Percentiles rank a stretch among this genome's conserved stretches.
phyloP scores from a whole-genome alignment of 2,329 filamentous ascomycete genomes.

The Tolypocladium ophioglossoides region DNA sequence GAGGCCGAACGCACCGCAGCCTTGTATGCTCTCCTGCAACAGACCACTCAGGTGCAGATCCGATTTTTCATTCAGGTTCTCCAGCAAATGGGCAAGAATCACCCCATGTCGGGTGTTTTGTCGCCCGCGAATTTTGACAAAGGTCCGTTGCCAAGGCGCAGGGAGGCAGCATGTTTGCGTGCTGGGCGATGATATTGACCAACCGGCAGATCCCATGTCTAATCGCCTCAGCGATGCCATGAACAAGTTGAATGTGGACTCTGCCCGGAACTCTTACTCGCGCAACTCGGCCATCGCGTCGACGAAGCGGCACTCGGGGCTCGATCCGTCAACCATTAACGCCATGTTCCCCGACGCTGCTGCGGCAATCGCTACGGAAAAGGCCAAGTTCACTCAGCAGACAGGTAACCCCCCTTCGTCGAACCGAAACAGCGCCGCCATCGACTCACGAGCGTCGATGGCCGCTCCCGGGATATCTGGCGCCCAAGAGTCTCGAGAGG shows the following conservation, averaged over 20 bases:
- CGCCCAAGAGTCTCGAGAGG: conserved; percentile 25
- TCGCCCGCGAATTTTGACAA: conserved; percentile 97
- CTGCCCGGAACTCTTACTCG: conserved; percentile 74
- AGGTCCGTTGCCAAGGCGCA: conserved; percentile 42
- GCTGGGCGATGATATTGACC: conserved; percentile 6
- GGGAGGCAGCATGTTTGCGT: neutral
- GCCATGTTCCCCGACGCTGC: conserved; percentile 99
- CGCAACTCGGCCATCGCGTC: conserved; percentile 64
- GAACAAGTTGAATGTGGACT: conserved; percentile 85
- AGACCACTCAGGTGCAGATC: conserved; percentile 98
- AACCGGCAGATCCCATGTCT: conserved; percentile 75
- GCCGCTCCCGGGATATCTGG: conserved; percentile 64
- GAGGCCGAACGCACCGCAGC: conserved; percentile 95
- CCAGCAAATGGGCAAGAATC: conserved; percentile 97
- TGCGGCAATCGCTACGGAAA: conserved; percentile 95
- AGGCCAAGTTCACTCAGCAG: conserved; percentile 93
- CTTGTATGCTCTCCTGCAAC: conserved; percentile 88
- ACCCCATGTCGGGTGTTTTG: conserved; percentile 91
- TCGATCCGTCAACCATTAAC: conserved; percentile 89
- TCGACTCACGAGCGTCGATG: conserved; percentile 67
- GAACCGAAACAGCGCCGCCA: conserved; percentile 79
- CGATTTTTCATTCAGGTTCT: conserved; percentile 98
- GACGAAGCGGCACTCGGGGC: conserved; percentile 85
- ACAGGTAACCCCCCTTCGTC: conserved; percentile 83
- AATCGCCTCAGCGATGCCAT: conserved; percentile 92